Evolutionary conservation across 495 filamentous ascomycete genomes (phyloP).

Genomic region (Cercophora sp.): DNA sequence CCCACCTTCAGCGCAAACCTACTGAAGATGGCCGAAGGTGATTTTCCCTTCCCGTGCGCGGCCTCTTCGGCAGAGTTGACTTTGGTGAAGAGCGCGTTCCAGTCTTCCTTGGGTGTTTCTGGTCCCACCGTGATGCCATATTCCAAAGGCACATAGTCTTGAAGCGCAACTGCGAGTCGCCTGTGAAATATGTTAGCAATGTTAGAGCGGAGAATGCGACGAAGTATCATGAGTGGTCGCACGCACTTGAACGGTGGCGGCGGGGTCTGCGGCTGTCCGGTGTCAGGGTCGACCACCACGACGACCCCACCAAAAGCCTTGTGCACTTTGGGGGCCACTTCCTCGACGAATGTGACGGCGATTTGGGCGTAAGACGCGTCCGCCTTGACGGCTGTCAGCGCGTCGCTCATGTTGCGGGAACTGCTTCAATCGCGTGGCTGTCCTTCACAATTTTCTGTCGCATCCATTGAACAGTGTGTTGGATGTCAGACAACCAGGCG

Average conservation of each 20-base stretch:
- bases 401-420: not conserved
- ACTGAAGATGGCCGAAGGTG: not conserved
- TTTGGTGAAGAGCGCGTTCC: not conserved
- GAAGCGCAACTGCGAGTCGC: conserved; percentile 3
- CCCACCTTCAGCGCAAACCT: not conserved
- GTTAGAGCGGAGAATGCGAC: not conserved
- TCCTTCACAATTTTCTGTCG: too few species aligned
- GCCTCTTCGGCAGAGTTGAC: not conserved
- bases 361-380: not conserved
- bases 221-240: not conserved
- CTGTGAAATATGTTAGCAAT: not conserved
- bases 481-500: too few species aligned
- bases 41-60: not conserved
- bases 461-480: too few species aligned
- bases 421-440: not conserved
- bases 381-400: not conserved
- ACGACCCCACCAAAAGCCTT: not conserved
- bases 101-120: not conserved
- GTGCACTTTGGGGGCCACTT: not conserved
- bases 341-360: not conserved
- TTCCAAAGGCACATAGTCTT: conserved; percentile 4
- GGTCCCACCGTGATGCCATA: not conserved
- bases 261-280: not conserved
- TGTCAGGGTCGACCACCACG: not conserved
- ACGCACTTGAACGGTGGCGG: not conserved